phyloP scores from a whole-genome alignment of 2,329 filamentous ascomycete genomes.

The Falciphora oryzae region DNA sequence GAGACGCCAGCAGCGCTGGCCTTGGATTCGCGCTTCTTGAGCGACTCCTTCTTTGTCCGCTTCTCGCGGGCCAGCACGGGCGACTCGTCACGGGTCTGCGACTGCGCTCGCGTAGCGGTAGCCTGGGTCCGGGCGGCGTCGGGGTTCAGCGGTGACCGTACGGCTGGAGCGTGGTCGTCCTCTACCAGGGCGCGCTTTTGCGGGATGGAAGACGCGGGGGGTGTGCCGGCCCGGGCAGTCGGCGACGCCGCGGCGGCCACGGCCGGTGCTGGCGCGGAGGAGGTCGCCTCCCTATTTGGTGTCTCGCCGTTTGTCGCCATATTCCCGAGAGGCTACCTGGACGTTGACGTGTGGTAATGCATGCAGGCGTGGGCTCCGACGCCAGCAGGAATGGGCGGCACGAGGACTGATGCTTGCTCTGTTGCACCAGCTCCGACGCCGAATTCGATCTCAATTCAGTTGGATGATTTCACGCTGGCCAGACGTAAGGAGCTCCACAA shows the following conservation, averaged over 20 bases:
- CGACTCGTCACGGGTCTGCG: conserved; percentile 25
- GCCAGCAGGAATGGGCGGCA: too few species aligned
- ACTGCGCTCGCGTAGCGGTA: not conserved
- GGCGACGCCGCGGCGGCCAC: conserved; percentile 27
- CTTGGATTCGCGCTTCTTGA: conserved; percentile 65
- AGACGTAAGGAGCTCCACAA: too few species aligned
- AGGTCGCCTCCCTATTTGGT: conserved; percentile 18
- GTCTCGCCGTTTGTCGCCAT: conserved; percentile 20
- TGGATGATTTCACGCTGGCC: too few species aligned
- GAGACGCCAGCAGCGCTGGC: conserved; percentile 20
- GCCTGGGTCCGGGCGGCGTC: conserved; percentile 36
- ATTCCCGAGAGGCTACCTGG: too few species aligned
- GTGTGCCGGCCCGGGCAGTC: conserved; percentile 15
- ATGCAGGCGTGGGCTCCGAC: too few species aligned
- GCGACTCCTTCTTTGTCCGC: conserved; percentile 58
- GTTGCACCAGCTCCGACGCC: too few species aligned
- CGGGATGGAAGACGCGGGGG: conserved; percentile 43
- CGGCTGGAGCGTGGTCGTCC: conserved; percentile 63
- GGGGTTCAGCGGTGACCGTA: conserved; percentile 71
- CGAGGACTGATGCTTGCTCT: too few species aligned
- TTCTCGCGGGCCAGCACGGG: conserved; percentile 40
- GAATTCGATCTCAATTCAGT: too few species aligned
- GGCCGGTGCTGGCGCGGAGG: conserved; percentile 13
- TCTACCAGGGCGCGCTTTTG: conserved; percentile 59
- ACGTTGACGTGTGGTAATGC: too few species aligned